Conservation (phyloP, 805 yeast species). For the Maudiozyma pseudohumilis region DNA sequence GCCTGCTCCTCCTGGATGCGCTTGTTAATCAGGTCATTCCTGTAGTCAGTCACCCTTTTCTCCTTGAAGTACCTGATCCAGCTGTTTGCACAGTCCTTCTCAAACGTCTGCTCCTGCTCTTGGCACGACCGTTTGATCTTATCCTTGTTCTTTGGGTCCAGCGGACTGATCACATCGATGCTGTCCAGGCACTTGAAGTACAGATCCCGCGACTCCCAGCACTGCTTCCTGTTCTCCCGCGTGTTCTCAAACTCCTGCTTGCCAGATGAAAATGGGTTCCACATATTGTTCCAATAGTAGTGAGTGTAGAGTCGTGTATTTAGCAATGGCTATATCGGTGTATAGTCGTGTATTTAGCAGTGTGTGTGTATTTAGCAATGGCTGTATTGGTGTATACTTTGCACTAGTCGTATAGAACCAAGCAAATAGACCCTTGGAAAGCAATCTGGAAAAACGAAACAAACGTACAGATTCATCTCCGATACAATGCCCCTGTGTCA, state of each 20-base stretch:
- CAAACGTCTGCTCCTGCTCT: constrained; percentile 45
- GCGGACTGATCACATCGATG: constrained; percentile 47
- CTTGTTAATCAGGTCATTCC: constrained; percentile 1
- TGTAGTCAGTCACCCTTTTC: constrained; percentile 69
- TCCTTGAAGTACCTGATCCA: constrained; percentile 91
- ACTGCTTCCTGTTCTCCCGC: constrained; percentile 58
- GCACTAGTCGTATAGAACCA: background rate
- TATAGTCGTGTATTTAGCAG: background rate
- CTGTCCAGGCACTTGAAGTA: constrained; percentile 68
- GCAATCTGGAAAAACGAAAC: too few relatives aligned
- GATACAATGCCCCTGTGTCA: too few relatives aligned
- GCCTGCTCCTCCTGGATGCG: background rate
- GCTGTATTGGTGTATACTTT: background rate
- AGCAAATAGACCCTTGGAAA: too few relatives aligned
- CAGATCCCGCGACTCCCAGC: constrained; percentile 85
- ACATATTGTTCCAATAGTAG: background rate
- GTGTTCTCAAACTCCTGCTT: constrained; percentile 25
- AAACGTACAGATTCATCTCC: too few relatives aligned
- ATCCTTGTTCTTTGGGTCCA: constrained; percentile 38
- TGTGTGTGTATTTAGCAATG: background rate
- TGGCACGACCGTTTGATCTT: constrained; percentile 51
- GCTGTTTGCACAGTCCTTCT: constrained; percentile 67
- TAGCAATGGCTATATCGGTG: background rate
- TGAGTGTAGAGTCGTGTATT: background rate
- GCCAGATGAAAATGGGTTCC: background rate